Evolutionary conservation across 1,139 yeast species (phyloP).

Genomic region (Chernovozyma aurita): DNA sequence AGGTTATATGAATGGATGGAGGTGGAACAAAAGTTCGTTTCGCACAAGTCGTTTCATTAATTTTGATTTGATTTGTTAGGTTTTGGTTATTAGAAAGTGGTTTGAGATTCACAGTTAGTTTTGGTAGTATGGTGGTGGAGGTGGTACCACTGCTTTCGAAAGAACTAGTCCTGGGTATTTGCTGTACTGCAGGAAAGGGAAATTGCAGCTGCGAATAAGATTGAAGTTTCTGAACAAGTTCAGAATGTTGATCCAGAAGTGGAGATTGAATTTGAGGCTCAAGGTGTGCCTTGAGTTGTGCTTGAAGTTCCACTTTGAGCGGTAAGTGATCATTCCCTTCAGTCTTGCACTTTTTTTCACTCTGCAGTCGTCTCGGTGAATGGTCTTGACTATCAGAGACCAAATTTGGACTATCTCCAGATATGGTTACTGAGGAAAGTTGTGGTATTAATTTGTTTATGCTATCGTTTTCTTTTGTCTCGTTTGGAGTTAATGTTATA

Average conservation of each 20-base stretch:
- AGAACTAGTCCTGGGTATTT: not conserved
- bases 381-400: not conserved
- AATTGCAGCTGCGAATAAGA: not conserved
- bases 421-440: not conserved
- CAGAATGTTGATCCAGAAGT: not conserved
- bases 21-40: slow-evolving; percentile 1
- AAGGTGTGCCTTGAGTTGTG: not conserved
- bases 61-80: slow-evolving; percentile 18
- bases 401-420: not conserved
- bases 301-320: not conserved
- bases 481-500: slow-evolving; percentile 15
- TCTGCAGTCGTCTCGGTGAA: no score
- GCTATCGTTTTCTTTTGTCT: not conserved
- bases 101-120: not conserved
- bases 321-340: not conserved
- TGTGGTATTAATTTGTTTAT: not conserved
- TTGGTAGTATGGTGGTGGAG: not conserved
- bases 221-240: no score
- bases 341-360: no score
- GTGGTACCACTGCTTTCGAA: not conserved
- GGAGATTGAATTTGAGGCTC: not conserved
- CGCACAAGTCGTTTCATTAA: not conserved
- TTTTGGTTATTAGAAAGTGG: slow-evolving; percentile 24
- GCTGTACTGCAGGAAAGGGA: not conserved
- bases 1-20: not conserved